A percentile compares a stretch with the other conserved stretches of the same genome.
phyloP scores from a whole-genome alignment of 1,284 basidiomycete genomes.

The Ustilago tritici region DNA sequence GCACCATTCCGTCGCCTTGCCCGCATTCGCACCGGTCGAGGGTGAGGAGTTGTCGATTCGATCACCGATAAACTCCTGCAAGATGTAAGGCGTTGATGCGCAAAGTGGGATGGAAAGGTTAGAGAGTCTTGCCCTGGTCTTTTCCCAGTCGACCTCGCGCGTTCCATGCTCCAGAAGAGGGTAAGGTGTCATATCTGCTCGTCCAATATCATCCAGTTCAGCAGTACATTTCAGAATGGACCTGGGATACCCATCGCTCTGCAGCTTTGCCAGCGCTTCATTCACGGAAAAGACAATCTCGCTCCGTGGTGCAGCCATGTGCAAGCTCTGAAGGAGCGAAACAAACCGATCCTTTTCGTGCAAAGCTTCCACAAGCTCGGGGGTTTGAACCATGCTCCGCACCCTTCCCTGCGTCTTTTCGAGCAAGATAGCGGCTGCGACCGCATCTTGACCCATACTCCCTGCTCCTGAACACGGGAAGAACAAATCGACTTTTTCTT shows the following conservation, averaged over 20 bases:
- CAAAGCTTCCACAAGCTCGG: constrained; percentile 70
- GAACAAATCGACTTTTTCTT: constrained; percentile 69
- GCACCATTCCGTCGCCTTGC: constrained; percentile 69
- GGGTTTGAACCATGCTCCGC: constrained; percentile 69
- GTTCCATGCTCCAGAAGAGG: constrained; percentile 55
- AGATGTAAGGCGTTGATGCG: constrained; percentile 57
- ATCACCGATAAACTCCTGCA: constrained; percentile 67
- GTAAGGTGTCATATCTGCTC: constrained; percentile 71
- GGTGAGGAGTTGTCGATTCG: constrained; percentile 39
- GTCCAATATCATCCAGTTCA: constrained; percentile 70
- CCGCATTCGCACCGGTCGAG: background rate
- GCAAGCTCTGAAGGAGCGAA: constrained; percentile 69
- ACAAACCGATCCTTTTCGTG: constrained; percentile 70
- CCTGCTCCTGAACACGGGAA: constrained; percentile 71
- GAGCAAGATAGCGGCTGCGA: constrained; percentile 68
- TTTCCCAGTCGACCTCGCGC: constrained; percentile 39
- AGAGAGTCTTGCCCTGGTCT: constrained; percentile 38
- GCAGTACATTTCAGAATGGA: constrained; percentile 69
- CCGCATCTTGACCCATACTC: constrained; percentile 70
- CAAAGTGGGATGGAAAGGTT: constrained; percentile 55
- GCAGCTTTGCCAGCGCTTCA: constrained; percentile 67
- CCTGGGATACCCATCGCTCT: constrained; percentile 24
- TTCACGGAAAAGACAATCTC: constrained; percentile 67
- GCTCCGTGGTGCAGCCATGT: constrained; percentile 68
- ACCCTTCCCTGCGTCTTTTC: constrained; percentile 54